A percentile compares a stretch with the other conserved stretches of the same genome.
Evolutionary conservation across 805 yeast genomes (phyloP).

Genomic region (Metschnikowia shivogae): DNA sequence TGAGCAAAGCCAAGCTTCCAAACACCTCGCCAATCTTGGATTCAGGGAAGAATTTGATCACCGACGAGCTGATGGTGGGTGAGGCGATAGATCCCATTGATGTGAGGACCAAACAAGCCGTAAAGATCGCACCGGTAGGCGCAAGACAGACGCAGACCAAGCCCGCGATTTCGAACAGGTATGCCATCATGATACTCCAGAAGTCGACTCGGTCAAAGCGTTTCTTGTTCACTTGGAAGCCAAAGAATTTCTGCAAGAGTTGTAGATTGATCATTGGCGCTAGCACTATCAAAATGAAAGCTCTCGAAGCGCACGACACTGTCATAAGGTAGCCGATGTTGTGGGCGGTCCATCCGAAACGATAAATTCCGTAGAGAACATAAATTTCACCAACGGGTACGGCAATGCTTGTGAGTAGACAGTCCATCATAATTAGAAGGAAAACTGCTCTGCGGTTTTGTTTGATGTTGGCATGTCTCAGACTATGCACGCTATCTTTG

Average conservation of each 20-base stretch:
- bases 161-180: slow-evolving; percentile 38
- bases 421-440: slow-evolving; percentile 46
- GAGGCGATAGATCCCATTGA: slow-evolving; percentile 36
- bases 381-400: slow-evolving; percentile 40
- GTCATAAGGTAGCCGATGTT: slow-evolving; percentile 57
- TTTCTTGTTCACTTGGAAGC: slow-evolving; percentile 30
- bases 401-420: slow-evolving; percentile 32
- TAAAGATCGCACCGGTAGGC: slow-evolving; percentile 23
- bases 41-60: slow-evolving; percentile 59
- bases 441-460: slow-evolving; percentile 39
- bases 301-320: slow-evolving; percentile 45
- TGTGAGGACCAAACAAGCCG: slow-evolving; percentile 33
- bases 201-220: slow-evolving; percentile 54
- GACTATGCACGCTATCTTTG: slow-evolving; percentile 25
- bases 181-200: slow-evolving; percentile 31
- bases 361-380: slow-evolving; percentile 50
- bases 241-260: slow-evolving; percentile 27
- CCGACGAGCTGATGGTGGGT: slow-evolving; percentile 57
- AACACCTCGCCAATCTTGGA: slow-evolving; percentile 64
- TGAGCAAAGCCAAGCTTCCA: slow-evolving; percentile 62
- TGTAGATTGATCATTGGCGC: slow-evolving; percentile 47
- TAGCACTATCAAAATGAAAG: slow-evolving; percentile 44
- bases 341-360: slow-evolving; percentile 50
- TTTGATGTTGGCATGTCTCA: slow-evolving; percentile 16
- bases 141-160: slow-evolving; percentile 33